Conservation (phyloP, 352 stramenopile species). For the Phytophthora sp. region DNA sequence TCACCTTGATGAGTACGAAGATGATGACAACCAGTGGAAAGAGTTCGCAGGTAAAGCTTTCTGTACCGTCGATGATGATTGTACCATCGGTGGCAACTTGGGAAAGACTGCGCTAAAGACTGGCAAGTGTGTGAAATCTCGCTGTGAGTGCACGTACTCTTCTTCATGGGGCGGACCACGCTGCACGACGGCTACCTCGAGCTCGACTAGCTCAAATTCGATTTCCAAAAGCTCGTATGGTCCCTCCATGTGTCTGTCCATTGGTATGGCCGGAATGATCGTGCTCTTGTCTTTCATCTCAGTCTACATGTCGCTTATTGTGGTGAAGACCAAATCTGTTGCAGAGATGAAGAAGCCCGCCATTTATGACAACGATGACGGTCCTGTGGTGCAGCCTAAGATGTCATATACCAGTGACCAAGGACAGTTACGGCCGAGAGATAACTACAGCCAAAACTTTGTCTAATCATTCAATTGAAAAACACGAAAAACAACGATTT, state of each 20-base stretch:
- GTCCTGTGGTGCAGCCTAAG: too few species aligned
- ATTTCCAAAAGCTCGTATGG: slow-evolving; percentile 37
- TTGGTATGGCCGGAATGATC: slow-evolving; percentile 34
- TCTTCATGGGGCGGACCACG: slow-evolving; percentile 63
- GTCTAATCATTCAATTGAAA: slow-evolving; percentile 20
- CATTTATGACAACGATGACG: background rate
- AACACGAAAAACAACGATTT: slow-evolving; percentile 2
- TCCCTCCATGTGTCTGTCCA: slow-evolving; percentile 37
- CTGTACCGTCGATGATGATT: slow-evolving; percentile 54
- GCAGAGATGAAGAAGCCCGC: slow-evolving; percentile 19
- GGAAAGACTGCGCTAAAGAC: slow-evolving; percentile 40
- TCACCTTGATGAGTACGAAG: slow-evolving; percentile 66
- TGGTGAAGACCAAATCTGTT: slow-evolving; percentile 16
- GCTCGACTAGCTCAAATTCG: slow-evolving; percentile 13
- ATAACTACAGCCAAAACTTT: slow-evolving; percentile 38
- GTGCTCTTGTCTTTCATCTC: slow-evolving; percentile 41
- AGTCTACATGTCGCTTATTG: slow-evolving; percentile 32
- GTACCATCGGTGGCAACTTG: slow-evolving; percentile 49
- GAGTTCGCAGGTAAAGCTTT: slow-evolving; percentile 51
- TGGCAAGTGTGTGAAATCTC: slow-evolving; percentile 53
- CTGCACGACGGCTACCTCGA: slow-evolving; percentile 47
- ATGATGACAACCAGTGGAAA: slow-evolving; percentile 50
- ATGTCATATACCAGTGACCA: slow-evolving; percentile 1
- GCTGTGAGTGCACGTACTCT: slow-evolving; percentile 48
- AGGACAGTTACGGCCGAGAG: slow-evolving; percentile 11